These are phyloP conservation scores for Globisporangium carolinianum DNA, from an alignment of 352 stramenopile genomes.

Conservation along the genomic window DNA sequence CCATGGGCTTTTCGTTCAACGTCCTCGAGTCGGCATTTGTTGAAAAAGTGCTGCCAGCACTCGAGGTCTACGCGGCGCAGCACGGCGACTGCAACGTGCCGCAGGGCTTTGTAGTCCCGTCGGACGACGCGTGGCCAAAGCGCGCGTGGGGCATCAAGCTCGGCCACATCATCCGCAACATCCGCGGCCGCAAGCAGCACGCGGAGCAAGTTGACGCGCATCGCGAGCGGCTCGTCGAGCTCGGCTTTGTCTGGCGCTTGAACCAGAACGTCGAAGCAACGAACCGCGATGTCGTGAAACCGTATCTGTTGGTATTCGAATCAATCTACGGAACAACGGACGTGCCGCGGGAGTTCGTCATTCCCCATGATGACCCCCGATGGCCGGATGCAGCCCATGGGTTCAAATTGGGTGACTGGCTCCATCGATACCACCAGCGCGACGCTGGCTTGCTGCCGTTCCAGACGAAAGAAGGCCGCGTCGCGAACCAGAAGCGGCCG, in stretches of 20 bases:
- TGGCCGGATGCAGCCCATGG: constrained; percentile 84
- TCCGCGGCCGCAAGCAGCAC: constrained; percentile 84
- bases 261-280: constrained; percentile 38
- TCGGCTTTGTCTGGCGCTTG: constrained; percentile 92
- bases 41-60: constrained; percentile 50
- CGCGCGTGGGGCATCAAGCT: constrained; percentile 83
- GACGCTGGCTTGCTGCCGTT: constrained; percentile 30
- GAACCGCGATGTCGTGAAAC: constrained; percentile 48
- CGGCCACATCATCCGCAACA: constrained; percentile 86
- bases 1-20: constrained; percentile 64
- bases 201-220: constrained; percentile 78
- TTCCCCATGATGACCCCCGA: constrained; percentile 63
- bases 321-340: constrained; percentile 63
- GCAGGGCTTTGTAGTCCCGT: constrained; percentile 86
- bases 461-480: constrained; percentile 24
- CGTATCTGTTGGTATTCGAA: constrained; percentile 73
- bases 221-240: constrained; percentile 66
- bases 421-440: constrained; percentile 59
- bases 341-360: constrained; percentile 51
- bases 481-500: constrained; percentile 13
- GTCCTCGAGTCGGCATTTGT: constrained; percentile 53
- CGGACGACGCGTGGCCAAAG: constrained; percentile 64
- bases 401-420: constrained; percentile 83
- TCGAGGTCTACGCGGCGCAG: constrained; percentile 79
- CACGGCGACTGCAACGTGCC: constrained; percentile 86